Evolutionary conservation across 2,329 filamentous ascomycete species (phyloP), one percentile per base, ranked within the genome.

Genomic region (Elsinoe ampelina): DNA sequence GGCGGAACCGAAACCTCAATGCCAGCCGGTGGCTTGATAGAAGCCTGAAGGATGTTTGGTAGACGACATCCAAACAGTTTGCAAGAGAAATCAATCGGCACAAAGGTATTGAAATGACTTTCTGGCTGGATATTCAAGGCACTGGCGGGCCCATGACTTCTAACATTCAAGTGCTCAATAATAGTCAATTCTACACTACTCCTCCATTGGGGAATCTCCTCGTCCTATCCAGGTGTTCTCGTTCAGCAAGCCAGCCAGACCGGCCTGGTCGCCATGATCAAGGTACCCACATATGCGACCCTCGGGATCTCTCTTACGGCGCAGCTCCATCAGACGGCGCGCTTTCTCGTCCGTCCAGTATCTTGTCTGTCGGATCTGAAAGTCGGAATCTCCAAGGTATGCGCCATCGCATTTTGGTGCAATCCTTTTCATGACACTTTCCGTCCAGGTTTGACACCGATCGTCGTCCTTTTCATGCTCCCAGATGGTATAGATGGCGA

Each of bases 331-430:
- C 55, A 81, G 57, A 56, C 63, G 71, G 52, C 61, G 62, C 1
- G 68, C 75, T 36, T 74, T 67, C 48, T 73, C 68, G 3, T 72
- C 68, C 2, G 67, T 66, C 79, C 79, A 81, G 63, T 75, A 81
- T 59, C 66, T 72, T 0, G 75, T 74, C 59, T 65, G 65, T 5
- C 77, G 68, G 8, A 68, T 63, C 63, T 76, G 75, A 58, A 81
- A 80, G 63, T 81, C 79, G 0, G 76, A 69, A 60, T 81, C 79
- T 7, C 79, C 79, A 1, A 81, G 66, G 60, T 81, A 81, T n/a
- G 75, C 73, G 1, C 79, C 79, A 1, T 70, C 73, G 3, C 70
- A 70, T 42, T 75, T 66, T 22, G 60, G 61, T 61, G 75, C 72
- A 1, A 78, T 66, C 5, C 63, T 55, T 26, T 60, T 58, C 59